Evolutionary conservation across 140 eudicot genomes (phyloP), one percentile per base, ranked within the genome.

Genomic region (Cichorium intybus): DNA sequence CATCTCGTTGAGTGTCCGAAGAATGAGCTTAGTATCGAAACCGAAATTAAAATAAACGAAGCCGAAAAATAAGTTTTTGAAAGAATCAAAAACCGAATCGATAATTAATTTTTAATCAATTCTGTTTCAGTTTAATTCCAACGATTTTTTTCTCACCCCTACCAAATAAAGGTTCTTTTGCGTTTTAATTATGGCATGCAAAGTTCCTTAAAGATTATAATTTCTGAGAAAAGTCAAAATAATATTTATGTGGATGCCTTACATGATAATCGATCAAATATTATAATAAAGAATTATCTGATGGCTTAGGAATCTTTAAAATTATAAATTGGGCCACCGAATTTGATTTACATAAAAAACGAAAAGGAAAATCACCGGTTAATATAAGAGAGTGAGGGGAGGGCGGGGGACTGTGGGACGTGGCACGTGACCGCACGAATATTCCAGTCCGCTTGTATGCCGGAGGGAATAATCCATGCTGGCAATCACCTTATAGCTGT

Each of bases 371-470:
- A 11, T 39, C 41, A 1, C 7, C 47, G 39, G 47, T 58, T 39
- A 60, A 70, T 46, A 55, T 8, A 63, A 72, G 45, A 5, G 20
- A 26, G 1, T 37, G n/a, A 37, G 12, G 46, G n/a, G 46, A 37
- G 46, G n/a, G 10, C 46, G 46, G 50, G 54, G 43, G 59, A 54
- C 50, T 39, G 49, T 15, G 66, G 56, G 91, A 81, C 91, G 95
- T 84, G 95, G 77, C 92, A 87, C 92, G 92, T 84, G 93, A 79
- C 66, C 66, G 37, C 80, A 59, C 77, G 87, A 88, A 88, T 88
- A 87, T 82, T 87, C 93, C 66, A 51, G 14, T 50, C 74, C 74
- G 86, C 93, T 73, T 56, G 77, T 66, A 64, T 71, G 76, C 79
- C 92, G 92, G 76, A 73, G 47, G 76, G 82, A 84, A 87, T 84